These are phyloP conservation scores for Leucosporidium creatinivorum DNA, from an alignment of 768 basidiomycete species.

Conservation along the genomic window DNA sequence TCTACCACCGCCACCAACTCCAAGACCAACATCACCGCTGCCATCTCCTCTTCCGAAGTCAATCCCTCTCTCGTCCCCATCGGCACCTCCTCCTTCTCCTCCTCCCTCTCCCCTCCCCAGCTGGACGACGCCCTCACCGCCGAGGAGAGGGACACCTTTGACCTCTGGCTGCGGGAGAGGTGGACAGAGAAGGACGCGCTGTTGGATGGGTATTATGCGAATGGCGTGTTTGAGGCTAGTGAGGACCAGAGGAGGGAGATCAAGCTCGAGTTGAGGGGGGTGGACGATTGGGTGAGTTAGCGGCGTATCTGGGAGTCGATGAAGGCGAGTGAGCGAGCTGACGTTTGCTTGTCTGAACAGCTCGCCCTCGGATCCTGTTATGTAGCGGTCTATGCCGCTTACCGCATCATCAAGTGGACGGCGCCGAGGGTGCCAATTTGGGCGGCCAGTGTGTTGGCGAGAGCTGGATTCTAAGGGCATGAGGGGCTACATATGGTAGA, in stretches of 20 bases:
- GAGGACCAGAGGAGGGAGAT: background rate
- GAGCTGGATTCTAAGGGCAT: too few relatives aligned
- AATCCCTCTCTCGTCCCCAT: slow-evolving; percentile 17
- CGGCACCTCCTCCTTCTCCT: slow-evolving; percentile 14
- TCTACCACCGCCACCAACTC: slow-evolving; percentile 21
- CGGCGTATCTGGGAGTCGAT: too few relatives aligned
- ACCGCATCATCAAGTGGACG: background rate
- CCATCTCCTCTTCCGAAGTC: too few relatives aligned
- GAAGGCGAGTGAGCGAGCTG: too few relatives aligned
- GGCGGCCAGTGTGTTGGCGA: too few relatives aligned
- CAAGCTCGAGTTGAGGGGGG: slow-evolving; percentile 6
- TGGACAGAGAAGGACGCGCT: slow-evolving; percentile 81
- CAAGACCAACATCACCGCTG: too few relatives aligned
- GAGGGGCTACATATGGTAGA: too few relatives aligned
- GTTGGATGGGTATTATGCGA: slow-evolving; percentile 59
- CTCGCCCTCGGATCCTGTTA: background rate
- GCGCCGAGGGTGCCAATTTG: too few relatives aligned
- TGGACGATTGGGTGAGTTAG: slow-evolving; percentile 1
- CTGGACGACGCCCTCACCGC: slow-evolving; percentile 44
- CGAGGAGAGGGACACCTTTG: slow-evolving; percentile 61
- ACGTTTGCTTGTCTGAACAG: background rate
- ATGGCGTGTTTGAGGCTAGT: slow-evolving; percentile 46
- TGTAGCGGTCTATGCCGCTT: background rate
- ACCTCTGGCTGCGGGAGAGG: slow-evolving; percentile 68
- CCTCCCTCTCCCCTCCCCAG: background rate